Percentiles rank a stretch among this genome's conserved stretches.
These are phyloP conservation scores for Emmonsiellopsis sp. DNA, from an alignment of 2,329 filamentous ascomycete genomes.

Conservation along the genomic window DNA sequence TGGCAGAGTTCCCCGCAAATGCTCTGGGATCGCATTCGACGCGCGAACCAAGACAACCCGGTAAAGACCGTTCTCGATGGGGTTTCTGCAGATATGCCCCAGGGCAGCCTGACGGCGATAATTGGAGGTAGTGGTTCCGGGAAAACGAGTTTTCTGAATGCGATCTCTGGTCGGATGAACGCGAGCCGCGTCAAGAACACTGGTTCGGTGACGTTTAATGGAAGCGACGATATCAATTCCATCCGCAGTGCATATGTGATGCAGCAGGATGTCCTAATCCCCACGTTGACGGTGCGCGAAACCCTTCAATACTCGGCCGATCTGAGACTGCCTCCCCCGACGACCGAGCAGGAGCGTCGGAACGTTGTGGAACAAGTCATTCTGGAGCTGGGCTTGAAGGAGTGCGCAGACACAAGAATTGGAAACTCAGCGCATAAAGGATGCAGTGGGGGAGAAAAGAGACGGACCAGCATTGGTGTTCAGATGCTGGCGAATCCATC, in stretches of 20 bases:
- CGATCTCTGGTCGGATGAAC: conserved; percentile 58
- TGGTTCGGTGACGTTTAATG: conserved; percentile 55
- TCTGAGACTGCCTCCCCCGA: conserved; percentile 56
- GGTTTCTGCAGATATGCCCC: conserved; percentile 54
- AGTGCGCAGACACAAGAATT: conserved; percentile 66
- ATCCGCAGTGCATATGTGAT: conserved; percentile 48
- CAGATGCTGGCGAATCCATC: conserved; percentile 72
- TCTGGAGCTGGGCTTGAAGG: conserved; percentile 63
- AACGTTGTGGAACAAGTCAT: conserved; percentile 68
- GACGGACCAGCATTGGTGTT: conserved; percentile 66
- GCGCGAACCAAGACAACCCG: conserved; percentile 14
- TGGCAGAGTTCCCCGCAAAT: conserved; percentile 23
- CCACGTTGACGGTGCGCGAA: conserved; percentile 65
- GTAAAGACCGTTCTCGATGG: conserved; percentile 49
- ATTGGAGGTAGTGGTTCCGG: conserved; percentile 66
- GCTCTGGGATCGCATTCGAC: conserved; percentile 22
- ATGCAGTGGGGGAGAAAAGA: conserved; percentile 70
- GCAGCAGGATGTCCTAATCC: conserved; percentile 65
- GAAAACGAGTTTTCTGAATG: conserved; percentile 63
- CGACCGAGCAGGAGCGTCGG: conserved; percentile 48
- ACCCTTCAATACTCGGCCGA: conserved; percentile 65
- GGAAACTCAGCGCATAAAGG: conserved; percentile 63
- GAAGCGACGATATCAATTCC: conserved; percentile 39
- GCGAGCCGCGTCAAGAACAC: conserved; percentile 42
- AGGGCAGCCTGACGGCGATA: conserved; percentile 63